Evolutionary conservation across 1,284 basidiomycete species (phyloP).

Genomic region (Cutaneotrichosporon sp.): DNA sequence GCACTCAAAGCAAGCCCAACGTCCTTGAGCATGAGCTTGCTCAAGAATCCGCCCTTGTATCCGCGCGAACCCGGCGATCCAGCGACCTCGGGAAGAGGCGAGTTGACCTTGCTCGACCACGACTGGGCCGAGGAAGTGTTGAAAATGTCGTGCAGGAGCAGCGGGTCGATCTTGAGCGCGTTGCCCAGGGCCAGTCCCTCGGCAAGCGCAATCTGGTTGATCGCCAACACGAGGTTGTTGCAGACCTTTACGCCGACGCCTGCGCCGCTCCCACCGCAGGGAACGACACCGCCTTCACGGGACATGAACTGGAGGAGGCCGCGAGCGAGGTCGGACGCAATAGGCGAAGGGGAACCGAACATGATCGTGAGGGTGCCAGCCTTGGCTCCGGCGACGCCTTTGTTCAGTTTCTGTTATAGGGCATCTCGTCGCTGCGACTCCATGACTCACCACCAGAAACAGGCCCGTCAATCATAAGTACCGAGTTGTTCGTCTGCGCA

Average conservation of each 20-base stretch:
- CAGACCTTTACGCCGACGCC: slow-evolving; percentile 50
- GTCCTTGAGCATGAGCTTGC: slow-evolving; percentile 51
- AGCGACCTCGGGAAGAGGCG: slow-evolving; percentile 39
- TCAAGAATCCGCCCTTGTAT: slow-evolving; percentile 44
- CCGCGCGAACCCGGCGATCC: slow-evolving; percentile 41
- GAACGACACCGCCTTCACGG: slow-evolving; percentile 38
- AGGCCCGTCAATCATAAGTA: slow-evolving; percentile 47
- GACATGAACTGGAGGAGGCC: slow-evolving; percentile 47
- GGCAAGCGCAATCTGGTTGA: slow-evolving; percentile 51
- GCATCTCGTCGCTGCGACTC: not conserved
- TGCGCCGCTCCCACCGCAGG: slow-evolving; percentile 44
- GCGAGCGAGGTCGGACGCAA: slow-evolving; percentile 35
- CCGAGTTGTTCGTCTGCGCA: slow-evolving; percentile 29
- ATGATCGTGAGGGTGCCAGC: slow-evolving; percentile 47
- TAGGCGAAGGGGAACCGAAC: slow-evolving; percentile 39
- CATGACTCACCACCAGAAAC: slow-evolving; percentile 44
- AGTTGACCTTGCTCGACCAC: slow-evolving; percentile 48
- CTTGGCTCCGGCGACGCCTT: slow-evolving; percentile 42
- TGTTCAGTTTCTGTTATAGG: slow-evolving; percentile 4
- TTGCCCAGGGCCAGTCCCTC: slow-evolving; percentile 47
- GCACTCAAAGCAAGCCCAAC: slow-evolving; percentile 45
- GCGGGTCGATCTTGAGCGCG: slow-evolving; percentile 42
- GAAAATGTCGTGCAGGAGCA: slow-evolving; percentile 42
- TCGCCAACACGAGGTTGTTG: slow-evolving; percentile 50
- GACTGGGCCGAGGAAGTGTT: slow-evolving; percentile 47